Conservation (phyloP, 495 filamentous ascomycete genomes). For the Daldinia vernicosa region DNA sequence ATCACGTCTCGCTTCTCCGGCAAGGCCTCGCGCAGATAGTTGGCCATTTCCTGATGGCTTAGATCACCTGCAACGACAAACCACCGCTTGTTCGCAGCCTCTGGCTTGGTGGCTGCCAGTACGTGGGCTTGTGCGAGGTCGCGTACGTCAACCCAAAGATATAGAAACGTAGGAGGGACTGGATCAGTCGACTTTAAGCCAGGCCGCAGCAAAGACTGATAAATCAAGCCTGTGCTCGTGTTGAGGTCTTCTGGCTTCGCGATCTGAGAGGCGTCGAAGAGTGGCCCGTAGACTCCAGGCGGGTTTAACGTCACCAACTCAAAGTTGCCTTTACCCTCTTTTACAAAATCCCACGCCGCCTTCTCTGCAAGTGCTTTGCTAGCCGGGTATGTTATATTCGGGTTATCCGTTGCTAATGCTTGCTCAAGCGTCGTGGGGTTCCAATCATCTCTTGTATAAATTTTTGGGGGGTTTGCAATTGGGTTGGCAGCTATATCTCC, state of each 20-base stretch:
- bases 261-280: slow-evolving; percentile 54
- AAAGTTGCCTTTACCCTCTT: slow-evolving; percentile 81
- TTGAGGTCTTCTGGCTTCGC: slow-evolving; percentile 69
- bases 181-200: slow-evolving; percentile 60
- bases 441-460: slow-evolving; percentile 55
- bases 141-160: slow-evolving; percentile 73
- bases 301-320: slow-evolving; percentile 73
- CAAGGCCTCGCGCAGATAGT: slow-evolving; percentile 70
- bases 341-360: slow-evolving; percentile 83
- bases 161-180: slow-evolving; percentile 63
- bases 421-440: slow-evolving; percentile 56
- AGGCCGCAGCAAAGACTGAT: slow-evolving; percentile 62
- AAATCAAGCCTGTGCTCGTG: slow-evolving; percentile 70
- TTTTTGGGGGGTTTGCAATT: slow-evolving; percentile 45
- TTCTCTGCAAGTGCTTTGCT: slow-evolving; percentile 58
- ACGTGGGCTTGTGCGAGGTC: slow-evolving; percentile 79
- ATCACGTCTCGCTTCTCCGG: slow-evolving; percentile 70
- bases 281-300: slow-evolving; percentile 76
- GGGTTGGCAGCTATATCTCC: slow-evolving; percentile 41
- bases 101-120: slow-evolving; percentile 69
- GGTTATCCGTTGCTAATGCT: slow-evolving; percentile 50
- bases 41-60: slow-evolving; percentile 70
- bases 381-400: slow-evolving; percentile 51
- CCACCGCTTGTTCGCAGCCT: slow-evolving; percentile 75
- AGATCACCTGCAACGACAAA: slow-evolving; percentile 71